Percentiles rank a stretch among this genome's conserved stretches.
Evolutionary conservation across 306 rosid species (phyloP).

Genomic region (Acacia confusa): DNA sequence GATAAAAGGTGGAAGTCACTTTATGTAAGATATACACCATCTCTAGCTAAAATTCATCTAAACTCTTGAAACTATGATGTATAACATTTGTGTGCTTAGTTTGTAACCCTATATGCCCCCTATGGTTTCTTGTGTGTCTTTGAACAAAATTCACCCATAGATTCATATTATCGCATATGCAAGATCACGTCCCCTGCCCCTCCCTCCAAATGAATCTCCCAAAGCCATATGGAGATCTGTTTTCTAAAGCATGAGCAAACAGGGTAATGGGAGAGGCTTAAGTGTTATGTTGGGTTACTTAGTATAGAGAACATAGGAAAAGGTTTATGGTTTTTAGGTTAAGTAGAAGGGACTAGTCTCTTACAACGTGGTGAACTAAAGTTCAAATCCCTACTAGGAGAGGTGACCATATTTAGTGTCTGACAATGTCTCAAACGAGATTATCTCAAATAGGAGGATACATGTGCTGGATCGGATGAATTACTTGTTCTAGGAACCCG

Average conservation of each 20-base stretch:
- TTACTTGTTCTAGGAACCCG: too few relatives aligned
- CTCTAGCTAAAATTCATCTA: neutral
- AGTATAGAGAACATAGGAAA: neutral
- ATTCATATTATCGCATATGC: neutral
- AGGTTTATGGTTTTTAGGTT: neutral
- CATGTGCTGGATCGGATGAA: too few relatives aligned
- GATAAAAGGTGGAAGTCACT: neutral
- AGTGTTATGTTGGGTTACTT: neutral
- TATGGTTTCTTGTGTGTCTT: neutral
- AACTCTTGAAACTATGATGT: neutral
- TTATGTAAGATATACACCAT: neutral
- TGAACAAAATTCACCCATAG: neutral
- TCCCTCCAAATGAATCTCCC: too few relatives aligned
- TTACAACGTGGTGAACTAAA: too few relatives aligned
- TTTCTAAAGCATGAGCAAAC: too few relatives aligned
- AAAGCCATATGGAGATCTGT: neutral
- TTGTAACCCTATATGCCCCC: neutral
- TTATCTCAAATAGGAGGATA: too few relatives aligned
- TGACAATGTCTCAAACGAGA: too few relatives aligned
- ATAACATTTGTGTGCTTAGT: neutral
- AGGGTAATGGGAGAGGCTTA: too few relatives aligned
- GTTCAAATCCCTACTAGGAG: too few relatives aligned
- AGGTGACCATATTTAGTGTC: too few relatives aligned
- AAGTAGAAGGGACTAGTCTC: too few relatives aligned
- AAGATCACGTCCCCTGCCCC: too few relatives aligned